Percentiles rank a stretch among this genome's conserved stretches.
Evolutionary conservation across 2,329 filamentous ascomycete species (phyloP).

Genomic region (Magnaporthales sp.): DNA sequence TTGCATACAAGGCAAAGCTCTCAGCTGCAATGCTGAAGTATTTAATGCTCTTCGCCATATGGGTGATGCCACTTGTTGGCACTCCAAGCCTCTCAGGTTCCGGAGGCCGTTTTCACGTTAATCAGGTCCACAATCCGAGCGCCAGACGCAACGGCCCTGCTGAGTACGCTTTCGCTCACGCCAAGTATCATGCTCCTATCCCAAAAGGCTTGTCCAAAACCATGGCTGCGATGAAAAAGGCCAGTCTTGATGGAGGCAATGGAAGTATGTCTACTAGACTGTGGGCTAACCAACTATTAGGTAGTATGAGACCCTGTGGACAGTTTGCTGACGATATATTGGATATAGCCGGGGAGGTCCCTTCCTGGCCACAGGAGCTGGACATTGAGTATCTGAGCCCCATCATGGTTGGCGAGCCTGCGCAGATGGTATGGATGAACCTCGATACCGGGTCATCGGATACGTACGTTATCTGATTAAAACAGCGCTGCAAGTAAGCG

Average conservation of each 20-base stretch:
- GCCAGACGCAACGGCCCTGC: constrained; percentile 23
- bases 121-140: constrained; percentile 23
- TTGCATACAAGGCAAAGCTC: too few relatives aligned
- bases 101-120: constrained; percentile 16
- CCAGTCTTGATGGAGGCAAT: neutral
- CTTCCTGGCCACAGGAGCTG: constrained; percentile 21
- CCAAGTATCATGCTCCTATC: constrained; percentile 26
- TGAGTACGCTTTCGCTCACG: constrained; percentile 22
- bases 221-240: neutral
- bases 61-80: neutral
- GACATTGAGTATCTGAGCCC: constrained; percentile 53
- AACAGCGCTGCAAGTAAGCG: neutral
- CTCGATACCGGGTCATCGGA: constrained; percentile 59
- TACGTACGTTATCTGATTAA: constrained; percentile 49
- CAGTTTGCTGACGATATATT: neutral
- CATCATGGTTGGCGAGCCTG: constrained; percentile 50
- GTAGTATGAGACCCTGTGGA: neutral
- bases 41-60: neutral
- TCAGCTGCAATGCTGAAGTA: neutral
- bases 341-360: constrained; percentile 11
- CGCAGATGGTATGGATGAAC: constrained; percentile 53
- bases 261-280: neutral
- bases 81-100: neutral
- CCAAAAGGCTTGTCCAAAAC: constrained; percentile 15
- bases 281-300: neutral